Evolutionary conservation across 2,329 filamentous ascomycete species (phyloP), one percentile per base, ranked within the genome.

Genomic region (Botrytis tulipae): DNA sequence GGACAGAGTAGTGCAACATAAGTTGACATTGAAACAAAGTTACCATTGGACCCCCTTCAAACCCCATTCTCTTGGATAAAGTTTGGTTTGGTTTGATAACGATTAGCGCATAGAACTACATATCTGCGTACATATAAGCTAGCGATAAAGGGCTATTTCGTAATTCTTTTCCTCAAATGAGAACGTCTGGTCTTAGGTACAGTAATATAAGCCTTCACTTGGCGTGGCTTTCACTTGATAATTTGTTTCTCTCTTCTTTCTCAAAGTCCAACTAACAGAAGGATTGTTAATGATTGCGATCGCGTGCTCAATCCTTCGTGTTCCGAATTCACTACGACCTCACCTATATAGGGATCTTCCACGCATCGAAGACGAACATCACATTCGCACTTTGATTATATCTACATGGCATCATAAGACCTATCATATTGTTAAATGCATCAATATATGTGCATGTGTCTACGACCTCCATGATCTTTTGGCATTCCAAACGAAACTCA

Each of bases 381-480:
- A 40, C 25, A 16, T 20, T 14, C 12, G 20, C 48, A 42, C 46
- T 68, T 12, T 16, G 6, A 22, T 18, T n/a, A 40, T 51, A 54
- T 54, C 51, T 54, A 32, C n/a, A 57, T 67, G 44, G n/a, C 32
- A 46, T 16, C 32, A 46, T 46, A 67, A 5, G 32, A 67, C 20
- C 8, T 16, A 44, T 10, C n/a, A n/a, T n/a, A 44, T 29, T 44
- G 9, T 70, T 62, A 70, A 57, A 70, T 70, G 68, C 29, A 37
- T 62, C 68, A 46, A 62, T 22, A 62, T 37, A 20, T 62, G 29
- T 61, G 54, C 44, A 35, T 72, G 18, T 66, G 35, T 72, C 66
- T 67, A n/a, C 60, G 51, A 46, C 44, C 69, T 72, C 71, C 59
- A 75, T 75, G 74, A 74, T 54, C 40, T 46, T 54, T 18, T 60